These are phyloP conservation scores for Rhodotorula kratochvilovae DNA, from an alignment of 768 basidiomycete species.

Conservation along the genomic window DNA sequence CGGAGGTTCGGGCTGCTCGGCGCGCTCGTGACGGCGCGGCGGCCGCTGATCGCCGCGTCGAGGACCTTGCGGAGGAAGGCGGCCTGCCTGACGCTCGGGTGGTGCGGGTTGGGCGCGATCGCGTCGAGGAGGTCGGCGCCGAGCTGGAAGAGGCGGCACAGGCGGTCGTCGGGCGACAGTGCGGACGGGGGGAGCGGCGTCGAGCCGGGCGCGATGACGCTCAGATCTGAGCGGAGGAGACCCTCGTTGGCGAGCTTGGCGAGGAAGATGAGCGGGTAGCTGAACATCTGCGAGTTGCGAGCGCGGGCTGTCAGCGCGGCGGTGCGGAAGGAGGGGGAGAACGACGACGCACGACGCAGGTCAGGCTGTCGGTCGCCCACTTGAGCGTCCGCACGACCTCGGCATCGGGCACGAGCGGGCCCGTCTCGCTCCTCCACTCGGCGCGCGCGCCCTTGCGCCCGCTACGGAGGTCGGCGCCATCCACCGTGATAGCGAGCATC, in stretches of 20 bases:
- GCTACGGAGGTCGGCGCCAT: background rate
- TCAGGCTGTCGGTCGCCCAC: constrained; percentile 29
- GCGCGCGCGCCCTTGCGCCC: background rate
- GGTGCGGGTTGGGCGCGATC: constrained; percentile 30
- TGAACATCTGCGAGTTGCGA: constrained; percentile 19
- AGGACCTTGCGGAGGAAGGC: constrained; percentile 36
- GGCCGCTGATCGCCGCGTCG: constrained; percentile 33
- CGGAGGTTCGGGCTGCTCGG: constrained; percentile 17
- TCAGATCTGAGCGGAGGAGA: constrained; percentile 31
- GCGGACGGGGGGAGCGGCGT: constrained; percentile 11
- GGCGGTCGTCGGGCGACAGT: constrained; percentile 25
- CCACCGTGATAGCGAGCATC: constrained; percentile 21
- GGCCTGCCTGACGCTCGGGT: constrained; percentile 33
- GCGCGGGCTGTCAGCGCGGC: too few relatives aligned
- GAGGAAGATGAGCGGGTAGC: constrained; percentile 35
- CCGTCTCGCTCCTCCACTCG: background rate
- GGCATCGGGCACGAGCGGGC: constrained; percentile 14
- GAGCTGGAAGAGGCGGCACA: constrained; percentile 36
- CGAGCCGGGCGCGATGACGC: constrained; percentile 19
- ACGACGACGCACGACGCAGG: constrained; percentile 33
- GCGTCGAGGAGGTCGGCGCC: constrained; percentile 38
- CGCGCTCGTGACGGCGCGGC: constrained; percentile 15
- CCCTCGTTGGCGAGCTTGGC: constrained; percentile 37
- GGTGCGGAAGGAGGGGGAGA: background rate
- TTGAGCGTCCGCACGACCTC: constrained; percentile 23